phyloP scores from a whole-genome alignment of 2,329 filamentous ascomycete species.

The Zymoseptoria ardabiliae region DNA sequence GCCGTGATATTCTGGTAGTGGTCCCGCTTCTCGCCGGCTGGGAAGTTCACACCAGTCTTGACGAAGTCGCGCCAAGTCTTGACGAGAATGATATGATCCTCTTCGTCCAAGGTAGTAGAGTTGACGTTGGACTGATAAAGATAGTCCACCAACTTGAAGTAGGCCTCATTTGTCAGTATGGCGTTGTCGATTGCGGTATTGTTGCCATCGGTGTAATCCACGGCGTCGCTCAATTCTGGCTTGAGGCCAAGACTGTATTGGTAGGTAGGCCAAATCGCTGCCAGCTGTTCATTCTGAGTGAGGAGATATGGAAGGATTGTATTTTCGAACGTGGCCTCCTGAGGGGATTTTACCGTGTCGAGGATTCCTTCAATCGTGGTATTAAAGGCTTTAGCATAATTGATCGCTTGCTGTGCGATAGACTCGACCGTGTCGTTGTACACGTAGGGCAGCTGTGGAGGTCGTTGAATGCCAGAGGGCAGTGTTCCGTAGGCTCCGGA shows the following conservation, averaged over 20 bases:
- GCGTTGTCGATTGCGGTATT: slow-evolving; percentile 62
- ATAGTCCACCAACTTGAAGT: slow-evolving; percentile 53
- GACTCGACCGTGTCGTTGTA: slow-evolving; percentile 65
- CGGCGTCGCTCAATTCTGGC: slow-evolving; percentile 46
- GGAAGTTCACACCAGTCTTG: slow-evolving; percentile 62
- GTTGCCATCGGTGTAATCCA: slow-evolving; percentile 38
- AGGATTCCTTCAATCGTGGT: slow-evolving; percentile 58
- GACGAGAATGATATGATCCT: slow-evolving; percentile 61
- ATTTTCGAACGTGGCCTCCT: slow-evolving; percentile 49
- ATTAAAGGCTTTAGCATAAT: slow-evolving; percentile 54
- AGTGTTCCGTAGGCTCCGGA: slow-evolving; percentile 53
- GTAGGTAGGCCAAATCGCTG: slow-evolving; percentile 34
- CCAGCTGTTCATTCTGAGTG: slow-evolving; percentile 43
- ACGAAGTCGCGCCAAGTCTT: slow-evolving; percentile 68
- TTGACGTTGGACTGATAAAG: slow-evolving; percentile 44
- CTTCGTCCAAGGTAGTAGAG: slow-evolving; percentile 57
- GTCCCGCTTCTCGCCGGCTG: slow-evolving; percentile 53
- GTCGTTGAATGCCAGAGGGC: slow-evolving; percentile 55
- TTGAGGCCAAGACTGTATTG: slow-evolving; percentile 40
- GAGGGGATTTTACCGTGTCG: slow-evolving; percentile 50
- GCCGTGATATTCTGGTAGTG: slow-evolving; percentile 62
- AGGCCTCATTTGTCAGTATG: slow-evolving; percentile 68
- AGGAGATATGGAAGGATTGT: slow-evolving; percentile 58
- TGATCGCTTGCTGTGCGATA: slow-evolving; percentile 58
- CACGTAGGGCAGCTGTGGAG: slow-evolving; percentile 65